These are phyloP conservation scores for Eucalyptus tenuipes DNA, from an alignment of 345 rosid genomes.

Conservation along the genomic window DNA sequence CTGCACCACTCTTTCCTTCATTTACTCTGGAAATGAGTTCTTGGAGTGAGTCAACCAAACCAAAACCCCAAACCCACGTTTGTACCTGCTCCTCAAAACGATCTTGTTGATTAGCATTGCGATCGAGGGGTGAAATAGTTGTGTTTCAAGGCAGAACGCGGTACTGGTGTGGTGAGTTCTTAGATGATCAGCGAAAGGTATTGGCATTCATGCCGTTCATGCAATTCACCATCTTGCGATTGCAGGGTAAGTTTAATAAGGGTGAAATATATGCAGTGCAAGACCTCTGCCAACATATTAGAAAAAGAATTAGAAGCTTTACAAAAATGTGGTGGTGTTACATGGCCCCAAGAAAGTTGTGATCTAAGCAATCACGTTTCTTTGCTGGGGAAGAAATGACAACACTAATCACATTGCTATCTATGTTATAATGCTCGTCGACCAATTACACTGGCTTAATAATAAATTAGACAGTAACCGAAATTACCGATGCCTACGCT, in stretches of 20 bases:
- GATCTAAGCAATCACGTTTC: background rate
- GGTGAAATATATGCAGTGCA: background rate
- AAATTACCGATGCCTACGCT: background rate
- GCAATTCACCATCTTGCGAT: background rate
- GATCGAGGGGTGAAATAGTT: background rate
- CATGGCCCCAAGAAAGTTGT: background rate
- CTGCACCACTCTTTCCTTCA: background rate
- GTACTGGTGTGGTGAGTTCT: background rate
- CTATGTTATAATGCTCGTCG: background rate
- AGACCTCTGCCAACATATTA: background rate
- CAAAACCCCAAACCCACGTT: background rate
- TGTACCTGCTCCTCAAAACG: background rate
- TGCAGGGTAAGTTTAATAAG: background rate
- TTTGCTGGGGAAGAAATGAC: background rate
- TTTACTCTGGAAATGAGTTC: background rate
- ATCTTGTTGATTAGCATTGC: background rate
- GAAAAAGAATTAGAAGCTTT: background rate
- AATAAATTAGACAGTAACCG: background rate
- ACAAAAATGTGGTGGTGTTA: background rate
- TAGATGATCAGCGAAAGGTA: background rate
- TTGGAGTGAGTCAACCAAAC: background rate
- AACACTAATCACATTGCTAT: background rate
- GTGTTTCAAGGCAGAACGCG: rapidly evolving
- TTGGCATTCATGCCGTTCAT: background rate
- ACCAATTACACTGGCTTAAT: background rate